phyloP scores from a whole-genome alignment of 2,329 filamentous ascomycete genomes.

The Penicillium oxalicum region DNA sequence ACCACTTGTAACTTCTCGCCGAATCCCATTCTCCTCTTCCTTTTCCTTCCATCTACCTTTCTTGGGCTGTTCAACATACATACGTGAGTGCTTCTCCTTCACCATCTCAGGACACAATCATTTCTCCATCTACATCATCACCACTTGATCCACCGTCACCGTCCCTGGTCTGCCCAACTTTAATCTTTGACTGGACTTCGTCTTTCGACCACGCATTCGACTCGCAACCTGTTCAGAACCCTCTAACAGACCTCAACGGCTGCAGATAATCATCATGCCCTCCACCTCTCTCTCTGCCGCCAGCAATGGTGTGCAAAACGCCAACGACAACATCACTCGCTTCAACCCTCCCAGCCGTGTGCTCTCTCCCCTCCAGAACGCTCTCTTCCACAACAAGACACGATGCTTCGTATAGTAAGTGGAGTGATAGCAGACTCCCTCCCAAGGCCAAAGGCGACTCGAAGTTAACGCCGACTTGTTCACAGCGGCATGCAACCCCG shows the following conservation, averaged over 20 bases:
- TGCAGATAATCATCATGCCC: conserved; percentile 47
- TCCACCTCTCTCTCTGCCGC: conserved; percentile 45
- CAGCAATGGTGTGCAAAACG: conserved; percentile 57
- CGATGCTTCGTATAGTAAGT: conserved; percentile 96
- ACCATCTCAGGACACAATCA: conserved; percentile 1
- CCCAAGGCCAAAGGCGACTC: background rate
- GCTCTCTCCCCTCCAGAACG: conserved; percentile 80
- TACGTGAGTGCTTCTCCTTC: conserved; percentile 14
- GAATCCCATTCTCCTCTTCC: conserved; percentile 14
- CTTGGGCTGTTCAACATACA: conserved; percentile 19
- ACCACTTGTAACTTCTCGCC: conserved; percentile 3
- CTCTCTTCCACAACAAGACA: conserved; percentile 98
- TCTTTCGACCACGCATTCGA: too few relatives aligned
- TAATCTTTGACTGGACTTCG: background rate
- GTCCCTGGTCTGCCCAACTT: conserved; percentile 4
- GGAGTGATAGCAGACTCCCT: too few relatives aligned
- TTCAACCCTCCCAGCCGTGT: conserved; percentile 90
- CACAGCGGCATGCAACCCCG: conserved; percentile 84
- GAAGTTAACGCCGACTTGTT: background rate
- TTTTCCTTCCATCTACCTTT: conserved; percentile 14
- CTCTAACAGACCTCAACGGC: background rate
- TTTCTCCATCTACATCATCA: background rate
- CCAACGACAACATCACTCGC: conserved; percentile 98
- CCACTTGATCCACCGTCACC: background rate
- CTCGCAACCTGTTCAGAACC: too few relatives aligned